These are phyloP conservation scores for Sporothrix mexicana DNA, from an alignment of 2,329 filamentous ascomycete species.

Conservation along the genomic window DNA sequence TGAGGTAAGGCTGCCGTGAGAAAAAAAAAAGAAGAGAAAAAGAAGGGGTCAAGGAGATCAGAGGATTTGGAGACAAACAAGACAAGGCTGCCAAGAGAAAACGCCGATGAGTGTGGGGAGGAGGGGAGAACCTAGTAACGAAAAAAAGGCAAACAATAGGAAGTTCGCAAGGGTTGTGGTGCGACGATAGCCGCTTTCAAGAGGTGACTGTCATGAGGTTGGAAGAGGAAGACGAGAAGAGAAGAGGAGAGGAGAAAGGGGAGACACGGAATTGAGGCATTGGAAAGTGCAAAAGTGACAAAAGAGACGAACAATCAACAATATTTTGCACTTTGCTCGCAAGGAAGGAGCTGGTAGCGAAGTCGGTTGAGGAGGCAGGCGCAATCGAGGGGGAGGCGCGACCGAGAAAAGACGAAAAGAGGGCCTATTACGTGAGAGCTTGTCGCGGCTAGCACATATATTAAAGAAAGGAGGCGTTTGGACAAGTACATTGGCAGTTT, in stretches of 20 bases:
- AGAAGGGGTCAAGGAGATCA: not conserved
- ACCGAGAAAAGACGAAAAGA: not conserved
- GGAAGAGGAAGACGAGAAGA: not conserved
- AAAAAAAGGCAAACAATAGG: constrained; percentile 13
- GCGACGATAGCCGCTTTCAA: constrained; percentile 30
- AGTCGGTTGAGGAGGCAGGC: constrained; percentile 21
- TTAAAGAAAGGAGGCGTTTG: constrained; percentile 2
- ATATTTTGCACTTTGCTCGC: not conserved
- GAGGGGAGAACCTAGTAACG: no score
- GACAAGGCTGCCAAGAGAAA: constrained; percentile 32
- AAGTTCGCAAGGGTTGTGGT: constrained; percentile 10
- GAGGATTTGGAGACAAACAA: constrained; percentile 16
- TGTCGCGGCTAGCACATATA: constrained; percentile 27
- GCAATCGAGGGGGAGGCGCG: constrained; percentile 24
- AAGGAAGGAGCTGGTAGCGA: not conserved
- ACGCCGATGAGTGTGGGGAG: constrained; percentile 29
- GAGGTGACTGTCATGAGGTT: constrained; percentile 13
- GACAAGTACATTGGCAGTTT: constrained; percentile 4
- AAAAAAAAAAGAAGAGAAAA: not conserved
- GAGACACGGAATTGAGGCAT: not conserved
- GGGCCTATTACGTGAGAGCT: constrained; percentile 28
- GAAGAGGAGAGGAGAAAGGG: not conserved
- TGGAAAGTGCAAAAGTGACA: not conserved
- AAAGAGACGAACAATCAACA: not conserved
- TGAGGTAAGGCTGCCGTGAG: not conserved